Percentiles rank a stretch among this genome's conserved stretches.
Evolutionary conservation across 139 green algal genomes (phyloP).

Genomic region (Ettlia oleoabundans): DNA sequence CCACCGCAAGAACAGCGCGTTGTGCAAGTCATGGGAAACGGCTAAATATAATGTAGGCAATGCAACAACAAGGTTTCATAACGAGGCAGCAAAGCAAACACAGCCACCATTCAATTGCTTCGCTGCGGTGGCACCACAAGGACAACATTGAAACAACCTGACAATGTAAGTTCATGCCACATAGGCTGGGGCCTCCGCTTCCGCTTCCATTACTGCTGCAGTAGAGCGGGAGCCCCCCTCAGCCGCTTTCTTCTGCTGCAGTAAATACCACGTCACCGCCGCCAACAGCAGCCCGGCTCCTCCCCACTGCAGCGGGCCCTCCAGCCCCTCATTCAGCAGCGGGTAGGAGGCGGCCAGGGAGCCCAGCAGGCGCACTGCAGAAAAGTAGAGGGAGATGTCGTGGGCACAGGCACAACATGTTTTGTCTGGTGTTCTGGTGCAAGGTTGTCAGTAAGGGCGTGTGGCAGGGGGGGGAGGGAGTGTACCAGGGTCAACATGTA

Average conservation of each 20-base stretch:
- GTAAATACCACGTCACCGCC: conserved; percentile 6
- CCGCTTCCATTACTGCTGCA: not conserved
- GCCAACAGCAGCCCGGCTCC: not conserved
- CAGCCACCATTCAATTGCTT: too few species aligned
- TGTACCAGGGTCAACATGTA: not conserved
- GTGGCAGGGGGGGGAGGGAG: not conserved
- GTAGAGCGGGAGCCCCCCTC: not conserved
- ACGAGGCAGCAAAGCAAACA: too few species aligned
- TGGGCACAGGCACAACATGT: not conserved
- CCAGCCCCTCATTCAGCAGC: conserved; percentile 9
- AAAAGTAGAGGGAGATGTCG: not conserved
- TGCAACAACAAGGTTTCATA: too few species aligned
- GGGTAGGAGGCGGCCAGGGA: conserved; percentile 28
- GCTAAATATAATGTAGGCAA: too few species aligned
- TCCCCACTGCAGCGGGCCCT: not conserved
- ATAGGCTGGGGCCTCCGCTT: not conserved
- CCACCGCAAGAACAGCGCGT: too few species aligned
- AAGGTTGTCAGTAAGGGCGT: too few species aligned
- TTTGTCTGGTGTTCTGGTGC: too few species aligned
- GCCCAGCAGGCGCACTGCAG: conserved; percentile 31
- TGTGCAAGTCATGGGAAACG: too few species aligned
- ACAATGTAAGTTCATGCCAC: too few species aligned
- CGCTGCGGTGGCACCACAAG: too few species aligned
- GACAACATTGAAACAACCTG: too few species aligned
- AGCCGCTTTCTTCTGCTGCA: not conserved